phyloP scores from a whole-genome alignment of 768 basidiomycete species.

The Dioszegia crocea region DNA sequence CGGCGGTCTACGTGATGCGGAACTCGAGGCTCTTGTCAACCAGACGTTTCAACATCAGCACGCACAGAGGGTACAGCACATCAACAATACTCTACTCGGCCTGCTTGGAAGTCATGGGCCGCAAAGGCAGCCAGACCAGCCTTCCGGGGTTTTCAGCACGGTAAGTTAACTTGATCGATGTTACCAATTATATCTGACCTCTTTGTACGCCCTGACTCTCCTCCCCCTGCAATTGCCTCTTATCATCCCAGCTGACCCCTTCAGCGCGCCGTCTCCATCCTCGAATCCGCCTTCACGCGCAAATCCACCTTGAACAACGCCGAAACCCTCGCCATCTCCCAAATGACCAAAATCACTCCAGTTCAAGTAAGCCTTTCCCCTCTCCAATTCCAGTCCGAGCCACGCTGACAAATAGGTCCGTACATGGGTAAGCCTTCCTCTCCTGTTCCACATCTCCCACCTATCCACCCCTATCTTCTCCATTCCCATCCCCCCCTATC shows the following conservation, averaged over 20 bases:
- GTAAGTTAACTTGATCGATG: neutral
- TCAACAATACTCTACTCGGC: neutral
- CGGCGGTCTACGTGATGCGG: constrained; percentile 2
- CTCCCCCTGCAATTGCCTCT: neutral
- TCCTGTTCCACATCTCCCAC: neutral
- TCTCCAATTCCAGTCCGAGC: neutral
- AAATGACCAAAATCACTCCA: constrained; percentile 24
- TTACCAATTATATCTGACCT: neutral
- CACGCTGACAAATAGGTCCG: constrained; percentile 24
- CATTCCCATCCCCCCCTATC: constrained; percentile 6
- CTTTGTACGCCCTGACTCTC: neutral
- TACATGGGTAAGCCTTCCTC: constrained; percentile 34
- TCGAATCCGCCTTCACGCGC: constrained; percentile 26
- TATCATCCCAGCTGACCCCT: neutral
- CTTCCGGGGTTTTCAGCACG: neutral
- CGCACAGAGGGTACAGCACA: neutral
- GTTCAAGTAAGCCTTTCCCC: constrained; percentile 28
- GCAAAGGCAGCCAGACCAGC: neutral
- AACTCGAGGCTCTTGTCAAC: neutral
- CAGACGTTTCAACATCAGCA: neutral
- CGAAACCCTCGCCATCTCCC: constrained; percentile 24
- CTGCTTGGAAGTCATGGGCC: neutral
- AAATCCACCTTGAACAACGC: constrained; percentile 16
- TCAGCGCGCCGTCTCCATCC: constrained; percentile 9
- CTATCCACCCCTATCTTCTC: constrained; percentile 1